Evolutionary conservation across 2,329 filamentous ascomycete genomes (phyloP).

Genomic region (Fusarium sp.): DNA sequence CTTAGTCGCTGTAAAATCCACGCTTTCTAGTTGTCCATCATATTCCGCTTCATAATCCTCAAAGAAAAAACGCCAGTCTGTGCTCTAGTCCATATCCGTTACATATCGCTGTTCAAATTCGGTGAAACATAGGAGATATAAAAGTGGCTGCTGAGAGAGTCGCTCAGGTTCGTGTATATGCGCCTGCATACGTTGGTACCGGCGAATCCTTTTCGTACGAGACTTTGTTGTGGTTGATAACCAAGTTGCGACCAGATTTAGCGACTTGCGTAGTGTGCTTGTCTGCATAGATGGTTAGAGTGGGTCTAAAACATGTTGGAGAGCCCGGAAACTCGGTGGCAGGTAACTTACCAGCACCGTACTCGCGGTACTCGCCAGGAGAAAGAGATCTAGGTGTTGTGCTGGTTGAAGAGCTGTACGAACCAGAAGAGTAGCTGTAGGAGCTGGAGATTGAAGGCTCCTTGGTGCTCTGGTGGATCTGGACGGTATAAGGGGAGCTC

Average conservation of each 20-base stretch:
- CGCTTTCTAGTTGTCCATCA: conserved; percentile 31
- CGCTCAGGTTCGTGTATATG: conserved; percentile 32
- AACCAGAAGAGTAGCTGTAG: conserved; percentile 47
- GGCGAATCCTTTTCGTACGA: conserved; percentile 50
- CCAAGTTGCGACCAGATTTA: conserved; percentile 43
- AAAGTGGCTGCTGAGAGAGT: neutral
- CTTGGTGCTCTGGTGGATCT: conserved; percentile 52
- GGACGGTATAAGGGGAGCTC: conserved; percentile 46
- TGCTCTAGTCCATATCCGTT: conserved; percentile 36
- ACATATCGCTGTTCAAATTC: conserved; percentile 32
- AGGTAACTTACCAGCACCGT: conserved; percentile 50
- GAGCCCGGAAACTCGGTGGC: conserved; percentile 14
- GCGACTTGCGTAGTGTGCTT: conserved; percentile 45
- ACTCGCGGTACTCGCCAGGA: conserved; percentile 49
- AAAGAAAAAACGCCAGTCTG: conserved; percentile 40
- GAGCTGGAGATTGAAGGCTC: conserved; percentile 48
- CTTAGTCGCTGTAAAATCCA: conserved; percentile 19
- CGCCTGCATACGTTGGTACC: conserved; percentile 46
- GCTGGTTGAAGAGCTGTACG: conserved; percentile 44
- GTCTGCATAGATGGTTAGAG: conserved; percentile 44
- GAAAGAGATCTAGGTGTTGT: conserved; percentile 49
- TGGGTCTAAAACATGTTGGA: conserved; percentile 12
- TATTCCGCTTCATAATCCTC: conserved; percentile 25
- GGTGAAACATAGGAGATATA: conserved; percentile 6
- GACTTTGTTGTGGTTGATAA: conserved; percentile 52